phyloP scores from a whole-genome alignment of 345 rosid genomes.

The Erodium maritimum region DNA sequence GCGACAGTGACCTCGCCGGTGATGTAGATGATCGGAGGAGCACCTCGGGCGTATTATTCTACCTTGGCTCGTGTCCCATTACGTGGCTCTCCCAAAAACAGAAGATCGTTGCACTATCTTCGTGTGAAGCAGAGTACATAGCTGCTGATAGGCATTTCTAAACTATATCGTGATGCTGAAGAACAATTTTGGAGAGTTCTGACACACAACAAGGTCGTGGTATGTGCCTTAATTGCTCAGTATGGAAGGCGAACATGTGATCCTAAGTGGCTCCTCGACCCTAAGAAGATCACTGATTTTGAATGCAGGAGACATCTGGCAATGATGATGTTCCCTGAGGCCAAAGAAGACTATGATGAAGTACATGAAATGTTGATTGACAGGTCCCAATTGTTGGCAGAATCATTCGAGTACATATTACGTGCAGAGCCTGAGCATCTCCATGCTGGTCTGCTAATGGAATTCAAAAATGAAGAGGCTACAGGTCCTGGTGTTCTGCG shows the following conservation, averaged over 20 bases:
- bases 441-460: conserved; percentile 72
- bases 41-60: neutral
- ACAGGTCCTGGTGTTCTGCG: conserved; percentile 93
- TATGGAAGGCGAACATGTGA: conserved; percentile 60
- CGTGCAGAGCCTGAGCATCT: conserved; percentile 50
- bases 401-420: conserved; percentile 70
- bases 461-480: conserved; percentile 95
- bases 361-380: conserved; percentile 95
- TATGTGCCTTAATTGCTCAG: conserved; percentile 42
- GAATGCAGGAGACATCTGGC: conserved; percentile 76
- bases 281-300: conserved; percentile 66
- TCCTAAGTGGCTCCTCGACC: conserved; percentile 69
- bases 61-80: neutral
- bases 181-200: conserved; percentile 37
- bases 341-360: conserved; percentile 80
- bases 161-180: conserved; percentile 45
- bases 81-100: neutral
- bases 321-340: conserved; percentile 80
- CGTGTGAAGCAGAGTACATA: conserved; percentile 2
- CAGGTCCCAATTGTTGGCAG: conserved; percentile 69
- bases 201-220: conserved; percentile 29
- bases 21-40: neutral
- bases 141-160: conserved; percentile 24
- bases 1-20: neutral
- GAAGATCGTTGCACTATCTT: neutral